A percentile compares a stretch with the other conserved stretches of the same genome.
These are phyloP conservation scores for Globisporangium acanthophoron DNA, from an alignment of 352 stramenopile genomes.

Conservation along the genomic window DNA sequence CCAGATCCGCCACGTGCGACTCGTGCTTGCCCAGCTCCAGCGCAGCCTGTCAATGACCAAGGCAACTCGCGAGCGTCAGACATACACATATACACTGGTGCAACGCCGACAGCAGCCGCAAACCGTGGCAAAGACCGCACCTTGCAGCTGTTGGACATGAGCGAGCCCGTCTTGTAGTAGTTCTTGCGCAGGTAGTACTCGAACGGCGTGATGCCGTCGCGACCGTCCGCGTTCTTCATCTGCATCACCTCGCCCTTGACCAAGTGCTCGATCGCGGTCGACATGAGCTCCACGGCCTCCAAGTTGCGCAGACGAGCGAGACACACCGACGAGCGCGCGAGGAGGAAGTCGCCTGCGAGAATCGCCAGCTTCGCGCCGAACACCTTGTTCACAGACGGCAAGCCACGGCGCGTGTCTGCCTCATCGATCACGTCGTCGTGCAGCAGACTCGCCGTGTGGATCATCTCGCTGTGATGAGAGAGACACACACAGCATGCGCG, in stretches of 20 bases:
- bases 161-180: conserved; percentile 98
- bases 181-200: conserved; percentile 98
- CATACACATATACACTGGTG: background rate
- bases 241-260: conserved; percentile 99
- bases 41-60: conserved; percentile 39
- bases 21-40: conserved; percentile 92
- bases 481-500: background rate
- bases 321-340: conserved; percentile 94
- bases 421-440: conserved; percentile 99
- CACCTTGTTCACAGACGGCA: conserved; percentile 93
- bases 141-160: conserved; percentile 98
- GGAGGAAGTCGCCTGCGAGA: conserved; percentile 95
- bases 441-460: conserved; percentile 98
- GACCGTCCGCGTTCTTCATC: conserved; percentile 87
- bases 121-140: background rate
- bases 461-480: conserved; percentile 88
- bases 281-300: conserved; percentile 97
- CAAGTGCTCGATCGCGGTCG: conserved; percentile 97
- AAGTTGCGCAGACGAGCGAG: conserved; percentile 93
- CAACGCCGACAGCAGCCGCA: no score
- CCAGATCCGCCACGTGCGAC: conserved; percentile 68
- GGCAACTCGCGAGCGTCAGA: background rate
- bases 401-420: conserved; percentile 92
- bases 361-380: conserved; percentile 99
- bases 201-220: conserved; percentile 76